phyloP scores from a whole-genome alignment of 495 filamentous ascomycete genomes.

The Neurospora sublineolata region DNA sequence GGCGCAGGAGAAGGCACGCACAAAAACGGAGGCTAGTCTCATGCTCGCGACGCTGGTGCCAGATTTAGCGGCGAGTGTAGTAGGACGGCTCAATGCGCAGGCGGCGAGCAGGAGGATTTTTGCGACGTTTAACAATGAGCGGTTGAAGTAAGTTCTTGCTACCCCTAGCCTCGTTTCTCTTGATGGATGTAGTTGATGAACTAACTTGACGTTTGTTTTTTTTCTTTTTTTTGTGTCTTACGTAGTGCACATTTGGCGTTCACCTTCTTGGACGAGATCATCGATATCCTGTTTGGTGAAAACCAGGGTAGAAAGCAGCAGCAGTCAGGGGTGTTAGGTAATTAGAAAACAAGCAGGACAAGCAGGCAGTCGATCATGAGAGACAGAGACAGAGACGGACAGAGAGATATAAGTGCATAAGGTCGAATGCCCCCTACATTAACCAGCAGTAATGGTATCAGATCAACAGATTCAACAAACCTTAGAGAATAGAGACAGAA shows the following conservation, averaged over 20 bases:
- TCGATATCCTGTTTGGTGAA: slow-evolving; percentile 59
- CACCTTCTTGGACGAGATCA: slow-evolving; percentile 66
- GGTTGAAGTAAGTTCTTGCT: slow-evolving; percentile 47
- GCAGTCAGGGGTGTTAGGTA: not conserved
- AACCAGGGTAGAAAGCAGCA: not conserved
- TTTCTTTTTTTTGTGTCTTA: no score
- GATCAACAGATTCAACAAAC: not conserved
- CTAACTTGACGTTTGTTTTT: slow-evolving; percentile 1
- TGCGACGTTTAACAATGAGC: slow-evolving; percentile 68
- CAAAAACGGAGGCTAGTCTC: slow-evolving; percentile 60
- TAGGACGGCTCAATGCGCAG: slow-evolving; percentile 74
- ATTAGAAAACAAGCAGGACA: not conserved
- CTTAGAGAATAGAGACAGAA: not conserved
- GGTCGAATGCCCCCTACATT: not conserved
- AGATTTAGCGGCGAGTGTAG: slow-evolving; percentile 73
- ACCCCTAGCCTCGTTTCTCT: not conserved
- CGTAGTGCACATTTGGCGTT: slow-evolving; percentile 64
- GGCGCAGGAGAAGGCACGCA: slow-evolving; percentile 54
- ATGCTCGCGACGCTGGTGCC: slow-evolving; percentile 74
- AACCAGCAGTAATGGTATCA: not conserved
- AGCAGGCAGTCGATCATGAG: not conserved
- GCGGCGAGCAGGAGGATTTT: slow-evolving; percentile 69
- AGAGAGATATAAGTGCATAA: not conserved
- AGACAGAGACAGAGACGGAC: not conserved
- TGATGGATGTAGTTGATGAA: not conserved